Evolutionary conservation across 306 rosid species (phyloP).

Genomic region (Trifolium pratense): DNA sequence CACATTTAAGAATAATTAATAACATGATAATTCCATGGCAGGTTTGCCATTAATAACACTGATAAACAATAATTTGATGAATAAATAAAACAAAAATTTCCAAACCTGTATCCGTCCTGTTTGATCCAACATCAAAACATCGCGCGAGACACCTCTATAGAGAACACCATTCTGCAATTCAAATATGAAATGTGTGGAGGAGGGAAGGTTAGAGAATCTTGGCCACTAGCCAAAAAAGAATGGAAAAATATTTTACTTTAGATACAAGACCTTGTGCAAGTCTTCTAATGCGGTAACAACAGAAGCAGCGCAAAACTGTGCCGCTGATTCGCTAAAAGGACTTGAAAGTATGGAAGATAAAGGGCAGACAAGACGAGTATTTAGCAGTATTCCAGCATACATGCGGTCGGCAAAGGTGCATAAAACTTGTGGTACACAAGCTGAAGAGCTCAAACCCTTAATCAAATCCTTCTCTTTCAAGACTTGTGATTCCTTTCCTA

Average conservation of each 20-base stretch:
- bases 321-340: slow-evolving; percentile 77
- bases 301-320: slow-evolving; percentile 75
- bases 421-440: slow-evolving; percentile 78
- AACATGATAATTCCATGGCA: background rate
- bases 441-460: slow-evolving; percentile 65
- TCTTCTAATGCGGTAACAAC: slow-evolving; percentile 73
- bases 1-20: slow-evolving; percentile 20
- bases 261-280: slow-evolving; percentile 78
- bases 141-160: slow-evolving; percentile 93
- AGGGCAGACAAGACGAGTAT: slow-evolving; percentile 83
- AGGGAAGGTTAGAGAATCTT: slow-evolving; percentile 30
- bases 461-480: slow-evolving; percentile 80
- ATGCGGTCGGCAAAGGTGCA: slow-evolving; percentile 72
- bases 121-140: slow-evolving; percentile 83
- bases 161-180: slow-evolving; percentile 85
- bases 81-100: slow-evolving; percentile 9
- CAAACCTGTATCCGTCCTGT: slow-evolving; percentile 81
- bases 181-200: slow-evolving; percentile 42
- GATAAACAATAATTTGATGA: slow-evolving; percentile 33
- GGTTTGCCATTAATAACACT: background rate
- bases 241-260: slow-evolving; percentile 18
- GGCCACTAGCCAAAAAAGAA: slow-evolving; percentile 24
- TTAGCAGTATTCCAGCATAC: slow-evolving; percentile 76
- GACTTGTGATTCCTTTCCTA: slow-evolving; percentile 85
- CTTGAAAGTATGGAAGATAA: slow-evolving; percentile 75